A percentile compares a stretch with the other conserved stretches of the same genome.
phyloP scores from a whole-genome alignment of 805 yeast species.

The Myxozyma mucilagina region DNA sequence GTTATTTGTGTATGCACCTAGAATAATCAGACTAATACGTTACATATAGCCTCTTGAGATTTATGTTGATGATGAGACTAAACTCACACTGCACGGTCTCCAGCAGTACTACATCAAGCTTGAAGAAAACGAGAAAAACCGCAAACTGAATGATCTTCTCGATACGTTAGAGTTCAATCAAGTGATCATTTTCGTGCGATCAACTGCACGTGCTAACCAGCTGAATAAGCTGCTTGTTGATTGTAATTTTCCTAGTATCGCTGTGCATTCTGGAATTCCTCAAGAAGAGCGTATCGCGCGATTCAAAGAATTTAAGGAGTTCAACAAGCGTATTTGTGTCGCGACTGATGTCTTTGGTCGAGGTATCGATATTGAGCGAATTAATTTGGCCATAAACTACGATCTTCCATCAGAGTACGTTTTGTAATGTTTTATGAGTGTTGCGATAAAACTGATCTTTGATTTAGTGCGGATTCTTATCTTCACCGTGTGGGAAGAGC shows the following conservation, averaged over 20 bases:
- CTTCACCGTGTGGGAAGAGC: slow-evolving; percentile 99
- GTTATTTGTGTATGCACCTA: neutral
- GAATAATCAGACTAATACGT: neutral
- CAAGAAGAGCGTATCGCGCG: slow-evolving; percentile 98
- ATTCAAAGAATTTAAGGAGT: slow-evolving; percentile 94
- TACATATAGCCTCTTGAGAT: slow-evolving; percentile 75
- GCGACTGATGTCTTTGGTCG: slow-evolving; percentile 98
- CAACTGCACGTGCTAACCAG: slow-evolving; percentile 88
- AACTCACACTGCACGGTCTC: slow-evolving; percentile 94
- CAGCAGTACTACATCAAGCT: slow-evolving; percentile 94
- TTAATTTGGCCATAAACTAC: slow-evolving; percentile 95
- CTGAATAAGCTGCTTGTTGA: slow-evolving; percentile 84
- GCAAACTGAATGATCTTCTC: slow-evolving; percentile 84
- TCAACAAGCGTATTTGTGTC: slow-evolving; percentile 97
- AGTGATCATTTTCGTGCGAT: slow-evolving; percentile 92
- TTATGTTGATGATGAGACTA: slow-evolving; percentile 96
- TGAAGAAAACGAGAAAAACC: slow-evolving; percentile 88
- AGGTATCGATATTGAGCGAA: slow-evolving; percentile 99
- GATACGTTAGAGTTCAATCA: slow-evolving; percentile 96
- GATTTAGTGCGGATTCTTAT: slow-evolving; percentile 77
- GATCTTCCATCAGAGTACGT: slow-evolving; percentile 79
- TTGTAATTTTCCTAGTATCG: slow-evolving; percentile 94
- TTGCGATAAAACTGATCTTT: neutral
- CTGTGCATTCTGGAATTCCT: slow-evolving; percentile 91
- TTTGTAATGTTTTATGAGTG: neutral